A percentile compares a stretch with the other conserved stretches of the same genome.
Evolutionary conservation across 2,329 filamentous ascomycete species (phyloP).

Genomic region (Neofusicoccum umdonicola): DNA sequence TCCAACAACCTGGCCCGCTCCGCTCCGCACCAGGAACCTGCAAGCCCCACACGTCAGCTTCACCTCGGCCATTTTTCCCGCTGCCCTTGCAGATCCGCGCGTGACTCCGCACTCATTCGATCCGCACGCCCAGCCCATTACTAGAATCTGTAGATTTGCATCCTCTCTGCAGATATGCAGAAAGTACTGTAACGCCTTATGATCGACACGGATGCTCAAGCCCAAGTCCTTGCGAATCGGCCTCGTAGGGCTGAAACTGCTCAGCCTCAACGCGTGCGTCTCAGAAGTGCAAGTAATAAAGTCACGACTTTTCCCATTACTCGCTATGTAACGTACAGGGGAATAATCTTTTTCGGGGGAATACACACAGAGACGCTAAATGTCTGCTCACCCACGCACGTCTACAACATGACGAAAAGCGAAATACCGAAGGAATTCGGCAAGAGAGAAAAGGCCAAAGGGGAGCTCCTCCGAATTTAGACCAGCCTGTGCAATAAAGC

Average conservation of each 20-base stretch:
- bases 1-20: neutral
- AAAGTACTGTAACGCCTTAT: neutral
- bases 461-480: slow-evolving; percentile 11
- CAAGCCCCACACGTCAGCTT: slow-evolving; percentile 6
- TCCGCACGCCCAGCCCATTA: too few species aligned
- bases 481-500: slow-evolving; percentile 6
- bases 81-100: neutral
- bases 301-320: slow-evolving; percentile 15
- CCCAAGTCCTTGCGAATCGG: neutral
- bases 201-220: neutral
- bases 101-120: neutral
- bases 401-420: slow-evolving; percentile 5
- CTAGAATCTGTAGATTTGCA: too few species aligned
- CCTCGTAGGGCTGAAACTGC: slow-evolving; percentile 10
- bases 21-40: neutral
- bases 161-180: too few species aligned
- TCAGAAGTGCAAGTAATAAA: neutral
- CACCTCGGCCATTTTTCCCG: neutral
- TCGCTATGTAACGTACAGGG: slow-evolving; percentile 14
- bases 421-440: neutral
- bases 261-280: neutral
- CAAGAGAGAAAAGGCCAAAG: slow-evolving; percentile 12
- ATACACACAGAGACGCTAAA: slow-evolving; percentile 14
- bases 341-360: slow-evolving; percentile 16
- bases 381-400: slow-evolving; percentile 9